Evolutionary conservation across 805 yeast genomes (phyloP), one percentile per base, ranked within the genome.

Genomic region (Tetrapisispora iriomotensis): DNA sequence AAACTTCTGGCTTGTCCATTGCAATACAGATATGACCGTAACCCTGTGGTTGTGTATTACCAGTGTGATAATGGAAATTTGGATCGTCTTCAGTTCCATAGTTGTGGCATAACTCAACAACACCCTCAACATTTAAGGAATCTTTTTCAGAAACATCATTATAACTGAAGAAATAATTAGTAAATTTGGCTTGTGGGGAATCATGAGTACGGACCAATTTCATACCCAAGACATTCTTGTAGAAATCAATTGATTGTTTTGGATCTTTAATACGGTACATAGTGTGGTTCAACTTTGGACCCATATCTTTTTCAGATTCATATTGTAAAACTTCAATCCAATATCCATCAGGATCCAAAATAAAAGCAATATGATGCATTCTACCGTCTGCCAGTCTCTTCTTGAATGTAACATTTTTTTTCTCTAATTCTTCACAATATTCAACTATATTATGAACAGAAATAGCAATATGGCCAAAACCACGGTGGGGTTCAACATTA

Each of bases 251-350:
- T 3, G 95, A 79, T 45, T 70, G 72, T 34, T 66, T 64, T 9
- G 92, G 86, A 63, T 92, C 96, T 62, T 80, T 85, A 39, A 92
- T 82, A 53, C 98, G 77, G 48, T 90, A 74, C 98, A 92, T 90
- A 6, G 92, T 66, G 63, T 90, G 96, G 65, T 90, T 88, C 62
- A 90, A 74, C 36, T 54, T 52, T 42, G 57, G 53, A 22, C 60
- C 58, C 8, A 44, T 28, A 34, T 45, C 42, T 20, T 44, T 29
- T 20, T 41, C 41, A 21, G 49, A 41, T 3, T 22, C 10, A 50
- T 75, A 79, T 53, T 77, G 77, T 49, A 90, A 74, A 54, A 90
- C 65, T 68, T 90, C 98, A 53, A 90, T 74, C 98, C 98, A 90
- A 66, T 92, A 92, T 51, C 92, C 92, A 63, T 90, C 90, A 6